Evolutionary conservation across 1,284 basidiomycete genomes (phyloP), one percentile per base, ranked within the genome.

Genomic region (Rhodotorula sp.): DNA sequence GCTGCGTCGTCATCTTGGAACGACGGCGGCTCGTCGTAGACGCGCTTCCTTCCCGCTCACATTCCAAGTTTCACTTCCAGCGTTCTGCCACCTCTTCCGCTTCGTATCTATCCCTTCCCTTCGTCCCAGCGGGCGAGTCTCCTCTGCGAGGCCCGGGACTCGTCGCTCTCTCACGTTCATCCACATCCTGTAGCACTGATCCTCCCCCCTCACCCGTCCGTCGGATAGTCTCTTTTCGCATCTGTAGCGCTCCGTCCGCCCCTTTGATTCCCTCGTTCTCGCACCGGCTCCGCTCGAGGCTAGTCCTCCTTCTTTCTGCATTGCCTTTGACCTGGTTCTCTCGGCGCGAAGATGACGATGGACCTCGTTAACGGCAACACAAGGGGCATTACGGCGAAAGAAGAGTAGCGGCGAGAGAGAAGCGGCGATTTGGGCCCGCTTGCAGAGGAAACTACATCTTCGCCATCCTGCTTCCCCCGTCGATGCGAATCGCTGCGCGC

Each of bases 391-490:
- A 13, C 39, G 39, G 3, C 11, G 19, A 13, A 44, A 44, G 3
- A 13, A 44, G 13, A 44, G 19, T 10, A 44, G 19, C 13, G 39
- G 39, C 39, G 39, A 44, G 39, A 17, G 39, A 17, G 19, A 44
- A 3, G 39, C 13, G 39, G 39, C 13, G 39, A 44, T 10, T 10
- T 15, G 39, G 7, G 39, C 39, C 13, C 3, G 39, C 39, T n/a
- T n/a, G 39, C 13, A 44, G 13, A 13, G 39, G 3, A 15, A 22
- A 8, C 20, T 56, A 73, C 58, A 73, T 72, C 70, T 75, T 75
- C 36, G 55, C 32, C 74, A 75, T 75, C 51, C 74, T 34, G 2
- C 58, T 39, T 1, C 68, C 74, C 2, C 74, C 74, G 39, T 76
- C 74, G 51, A 74, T 63, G 4, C 75, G 60, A 47, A 76, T 71